A percentile compares a stretch with the other conserved stretches of the same genome.
phyloP scores from a whole-genome alignment of 345 rosid species.

The Pseudoturritis turrita region DNA sequence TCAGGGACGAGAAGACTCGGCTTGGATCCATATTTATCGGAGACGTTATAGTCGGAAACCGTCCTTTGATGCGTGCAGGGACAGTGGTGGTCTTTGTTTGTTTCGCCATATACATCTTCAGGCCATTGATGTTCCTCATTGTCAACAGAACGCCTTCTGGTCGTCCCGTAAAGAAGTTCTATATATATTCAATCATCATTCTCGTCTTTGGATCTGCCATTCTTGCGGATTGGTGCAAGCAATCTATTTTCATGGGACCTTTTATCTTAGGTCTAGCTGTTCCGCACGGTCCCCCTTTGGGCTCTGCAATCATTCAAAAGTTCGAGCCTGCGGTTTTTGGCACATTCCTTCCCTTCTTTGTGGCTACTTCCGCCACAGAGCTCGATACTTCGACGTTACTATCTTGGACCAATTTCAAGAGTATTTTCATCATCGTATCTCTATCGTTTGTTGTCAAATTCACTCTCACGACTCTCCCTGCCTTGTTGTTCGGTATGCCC shows the following conservation, averaged over 20 bases:
- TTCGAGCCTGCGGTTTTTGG: slow-evolving; percentile 33
- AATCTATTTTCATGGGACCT: slow-evolving; percentile 33
- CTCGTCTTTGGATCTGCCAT: slow-evolving; percentile 23
- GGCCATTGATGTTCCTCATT: slow-evolving; percentile 30
- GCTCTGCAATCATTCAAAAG: slow-evolving; percentile 38
- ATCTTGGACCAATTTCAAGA: background rate
- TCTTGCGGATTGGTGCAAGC: slow-evolving; percentile 18
- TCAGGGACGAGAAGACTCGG: slow-evolving; percentile 18
- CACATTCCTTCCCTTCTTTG: slow-evolving; percentile 27
- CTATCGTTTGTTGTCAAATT: slow-evolving; percentile 29
- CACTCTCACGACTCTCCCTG: slow-evolving; percentile 22
- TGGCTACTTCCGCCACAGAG: slow-evolving; percentile 13
- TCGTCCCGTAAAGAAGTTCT: slow-evolving; percentile 23
- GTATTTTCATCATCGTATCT: background rate
- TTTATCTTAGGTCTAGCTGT: slow-evolving; percentile 38
- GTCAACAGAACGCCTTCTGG: slow-evolving; percentile 36
- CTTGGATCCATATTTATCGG: slow-evolving; percentile 26
- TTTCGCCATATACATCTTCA: slow-evolving; percentile 14
- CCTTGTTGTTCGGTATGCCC: slow-evolving; percentile 39
- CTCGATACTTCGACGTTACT: background rate
- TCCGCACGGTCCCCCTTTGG: slow-evolving; percentile 46
- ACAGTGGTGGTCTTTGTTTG: slow-evolving; percentile 5
- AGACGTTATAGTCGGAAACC: slow-evolving; percentile 17
- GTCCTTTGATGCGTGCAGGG: slow-evolving; percentile 20
- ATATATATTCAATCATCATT: slow-evolving; percentile 23